Percentiles rank a stretch among this genome's conserved stretches.
phyloP scores from a whole-genome alignment of 2,329 filamentous ascomycete genomes.

The Microdochium trichocladiopsis region DNA sequence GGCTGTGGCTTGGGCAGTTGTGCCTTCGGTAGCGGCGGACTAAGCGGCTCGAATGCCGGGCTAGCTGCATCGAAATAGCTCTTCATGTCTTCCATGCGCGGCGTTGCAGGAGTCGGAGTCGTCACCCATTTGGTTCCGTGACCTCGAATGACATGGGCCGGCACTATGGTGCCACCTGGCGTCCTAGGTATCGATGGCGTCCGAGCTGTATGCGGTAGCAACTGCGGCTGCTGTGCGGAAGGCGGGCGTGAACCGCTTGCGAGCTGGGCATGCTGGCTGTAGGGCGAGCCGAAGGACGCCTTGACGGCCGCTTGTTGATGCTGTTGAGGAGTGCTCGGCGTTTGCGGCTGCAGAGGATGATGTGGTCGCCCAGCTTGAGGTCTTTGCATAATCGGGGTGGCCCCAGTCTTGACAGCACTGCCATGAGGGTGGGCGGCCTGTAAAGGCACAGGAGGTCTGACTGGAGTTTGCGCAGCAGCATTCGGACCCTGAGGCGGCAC shows the following conservation, averaged over 20 bases:
- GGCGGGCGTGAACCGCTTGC: slow-evolving; percentile 4
- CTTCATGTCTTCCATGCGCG: slow-evolving; percentile 23
- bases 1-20: slow-evolving; percentile 22
- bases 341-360: not conserved
- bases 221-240: slow-evolving; percentile 9
- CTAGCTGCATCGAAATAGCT: slow-evolving; percentile 35
- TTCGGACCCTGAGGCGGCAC: not conserved
- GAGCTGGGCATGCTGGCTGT: slow-evolving; percentile 16
- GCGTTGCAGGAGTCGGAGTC: slow-evolving; percentile 51
- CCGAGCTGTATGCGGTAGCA: slow-evolving; percentile 8
- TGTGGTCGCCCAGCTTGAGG: not conserved
- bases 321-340: slow-evolving; percentile 3
- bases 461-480: not conserved
- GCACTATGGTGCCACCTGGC: slow-evolving; percentile 9
- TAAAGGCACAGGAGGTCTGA: not conserved
- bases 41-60: slow-evolving; percentile 52
- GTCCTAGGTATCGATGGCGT: slow-evolving; percentile 12
- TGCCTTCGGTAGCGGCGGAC: slow-evolving; percentile 38
- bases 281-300: slow-evolving; percentile 15
- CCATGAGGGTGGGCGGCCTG: not conserved
- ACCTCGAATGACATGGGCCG: slow-evolving; percentile 22
- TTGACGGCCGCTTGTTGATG: slow-evolving; percentile 3
- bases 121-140: slow-evolving; percentile 53
- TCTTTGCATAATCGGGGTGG: not conserved
- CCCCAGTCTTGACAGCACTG: not conserved